phyloP scores from a whole-genome alignment of 129 eudicot genomes.

The Chrysanthemum makinoi region DNA sequence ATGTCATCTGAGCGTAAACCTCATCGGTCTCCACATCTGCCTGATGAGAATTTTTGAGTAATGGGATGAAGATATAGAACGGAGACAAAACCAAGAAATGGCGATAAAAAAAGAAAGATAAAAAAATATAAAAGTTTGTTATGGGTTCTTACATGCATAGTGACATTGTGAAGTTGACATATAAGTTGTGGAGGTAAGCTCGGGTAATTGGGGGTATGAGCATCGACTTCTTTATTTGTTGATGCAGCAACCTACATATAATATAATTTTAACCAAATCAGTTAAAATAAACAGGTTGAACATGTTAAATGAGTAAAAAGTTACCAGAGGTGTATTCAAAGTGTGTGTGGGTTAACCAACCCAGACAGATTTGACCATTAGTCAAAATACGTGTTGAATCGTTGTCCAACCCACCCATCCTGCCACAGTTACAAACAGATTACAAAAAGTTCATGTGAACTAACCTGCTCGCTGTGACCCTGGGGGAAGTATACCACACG shows the following conservation, averaged over 20 bases:
- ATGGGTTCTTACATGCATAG: conserved; percentile 71
- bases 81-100: background rate
- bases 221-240: conserved; percentile 83
- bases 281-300: background rate
- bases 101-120: background rate
- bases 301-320: too few species aligned
- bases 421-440: too few species aligned
- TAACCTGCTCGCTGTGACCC: conserved; percentile 97
- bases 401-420: background rate
- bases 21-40: conserved; percentile 95
- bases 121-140: background rate
- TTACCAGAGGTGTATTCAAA: too few species aligned
- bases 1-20: conserved; percentile 89
- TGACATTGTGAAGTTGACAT: conserved; percentile 91
- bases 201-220: conserved; percentile 82
- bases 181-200: conserved; percentile 87
- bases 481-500: conserved; percentile 94
- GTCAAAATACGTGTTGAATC: too few species aligned
- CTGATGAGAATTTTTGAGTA: conserved; percentile 40
- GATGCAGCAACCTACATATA: conserved; percentile 74
- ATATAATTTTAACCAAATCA: background rate
- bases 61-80: conserved; percentile 3
- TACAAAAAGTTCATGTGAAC: background rate
- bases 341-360: too few species aligned
- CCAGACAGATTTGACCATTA: too few species aligned